phyloP scores from a whole-genome alignment of 1,284 basidiomycete species.

The Fomitopsis pinicola region DNA sequence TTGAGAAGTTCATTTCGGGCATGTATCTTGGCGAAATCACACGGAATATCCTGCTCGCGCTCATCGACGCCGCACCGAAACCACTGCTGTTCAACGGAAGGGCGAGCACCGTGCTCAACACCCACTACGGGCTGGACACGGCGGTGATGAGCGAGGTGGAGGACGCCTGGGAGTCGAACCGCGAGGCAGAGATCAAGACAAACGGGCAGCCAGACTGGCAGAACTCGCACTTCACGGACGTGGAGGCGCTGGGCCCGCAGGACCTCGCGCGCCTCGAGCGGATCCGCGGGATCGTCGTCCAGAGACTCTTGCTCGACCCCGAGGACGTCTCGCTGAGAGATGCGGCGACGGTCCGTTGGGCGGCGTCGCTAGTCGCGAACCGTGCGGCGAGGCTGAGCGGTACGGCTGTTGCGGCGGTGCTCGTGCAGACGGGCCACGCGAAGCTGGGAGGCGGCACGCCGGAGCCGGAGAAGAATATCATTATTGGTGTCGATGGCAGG shows the following conservation, averaged over 20 bases:
- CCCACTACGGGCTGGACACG: constrained; percentile 92
- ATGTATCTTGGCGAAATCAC: constrained; percentile 98
- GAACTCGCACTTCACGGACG: constrained; percentile 23
- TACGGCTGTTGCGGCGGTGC: constrained; percentile 81
- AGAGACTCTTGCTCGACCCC: constrained; percentile 55
- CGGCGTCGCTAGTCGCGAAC: constrained; percentile 71
- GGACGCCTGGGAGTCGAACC: constrained; percentile 56
- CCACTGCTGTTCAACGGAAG: constrained; percentile 79
- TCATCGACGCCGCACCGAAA: constrained; percentile 77
- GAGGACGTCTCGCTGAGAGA: constrained; percentile 57
- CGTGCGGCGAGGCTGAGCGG: constrained; percentile 85
- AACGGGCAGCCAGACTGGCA: constrained; percentile 17
- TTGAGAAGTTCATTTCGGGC: constrained; percentile 98
- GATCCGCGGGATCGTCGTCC: constrained; percentile 56
- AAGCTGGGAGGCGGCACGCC: constrained; percentile 41
- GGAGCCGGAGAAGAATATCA: constrained; percentile 46
- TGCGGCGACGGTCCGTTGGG: constrained; percentile 81
- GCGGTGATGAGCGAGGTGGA: constrained; percentile 90
- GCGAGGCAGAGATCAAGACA: constrained; percentile 14
- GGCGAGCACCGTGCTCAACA: constrained; percentile 71
- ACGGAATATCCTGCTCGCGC: constrained; percentile 79
- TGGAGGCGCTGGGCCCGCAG: constrained; percentile 19
- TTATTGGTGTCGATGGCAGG: constrained; percentile 90
- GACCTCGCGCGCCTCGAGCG: constrained; percentile 38
- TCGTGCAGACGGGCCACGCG: constrained; percentile 74